Base-by-base conservation (phyloP, 805 yeast species). In the Zygotorulaspora florentina region DNA sequence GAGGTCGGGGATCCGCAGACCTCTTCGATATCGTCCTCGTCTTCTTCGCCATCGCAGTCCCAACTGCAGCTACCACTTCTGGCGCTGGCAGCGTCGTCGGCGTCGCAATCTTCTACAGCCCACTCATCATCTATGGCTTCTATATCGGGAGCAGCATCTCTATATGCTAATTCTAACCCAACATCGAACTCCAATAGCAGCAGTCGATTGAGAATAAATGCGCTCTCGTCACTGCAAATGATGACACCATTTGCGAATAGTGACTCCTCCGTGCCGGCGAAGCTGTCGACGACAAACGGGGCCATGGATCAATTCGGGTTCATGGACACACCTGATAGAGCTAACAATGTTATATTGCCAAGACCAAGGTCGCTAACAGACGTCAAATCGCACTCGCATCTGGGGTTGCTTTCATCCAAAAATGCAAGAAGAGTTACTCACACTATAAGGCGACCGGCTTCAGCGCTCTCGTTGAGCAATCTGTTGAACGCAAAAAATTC, bases 141-240 rank as follows among this genome's bases (percentile, higher is more conserved):
- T 4, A 33, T 33, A 6, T 33, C 36, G 12, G 16, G 4, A 10
- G 36, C 20, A 5, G 8, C 36, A 8, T 11, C 20, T 16, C 13
- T 33, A n/a, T 33, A 33, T 18, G 20, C 16, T 9, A 17, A 33
- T 13, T 13, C 36, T 8, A 33, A 33, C 36, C 20, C 45, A 11
- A 7, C 35, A 17, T 20, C 41, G 17, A n/a, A 29, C 5, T 35
- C 44, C 15, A 40, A 46, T 25, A 51, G 45, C 39, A 47, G 43
- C 42, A 52, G 57, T 40, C 52, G 57, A 40, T 34, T 47, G 18
- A 51, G 64, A 23, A 49, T 71, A 15, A 69, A 63, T 49, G 71
- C 75, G 1, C 54, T 75, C 17, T 68, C 78, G 0, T 74, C 85
- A 2, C 61, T 82, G 43, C 85, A 81, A 58, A 70, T 81, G 57